Evolutionary conservation across 805 yeast species (phyloP), one percentile per base, ranked within the genome.

Genomic region (Kluyveromyces wickerhamii): DNA sequence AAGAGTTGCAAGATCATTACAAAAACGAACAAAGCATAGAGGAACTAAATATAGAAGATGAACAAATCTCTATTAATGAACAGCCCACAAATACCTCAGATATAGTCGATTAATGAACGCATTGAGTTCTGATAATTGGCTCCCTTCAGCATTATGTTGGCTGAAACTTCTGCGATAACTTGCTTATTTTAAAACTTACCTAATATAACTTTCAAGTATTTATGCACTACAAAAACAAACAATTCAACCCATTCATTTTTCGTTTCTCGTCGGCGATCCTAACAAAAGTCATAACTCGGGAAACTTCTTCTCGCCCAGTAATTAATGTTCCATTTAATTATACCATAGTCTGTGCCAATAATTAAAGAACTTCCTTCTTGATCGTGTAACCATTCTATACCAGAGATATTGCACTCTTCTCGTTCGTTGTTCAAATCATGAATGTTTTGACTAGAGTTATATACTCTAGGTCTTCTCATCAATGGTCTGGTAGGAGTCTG

Each of bases 271-370:
- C n/a, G n/a, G n/a, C n/a, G n/a, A 16, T 11, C 21, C 57, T 47
- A 70, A 36, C 67, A 62, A 33, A 67, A 58, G 37, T 65, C 69
- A 44, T 63, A 73, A 36, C 77, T 66, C 2, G 81, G 78, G 43
- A 73, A 73, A 37, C 79, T 71, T 38, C 80, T 61, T 48, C 84
- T 63, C 20, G 73, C 71, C 70, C 77, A 70, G 11, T 73, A 67
- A 46, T 80, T 81, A 30, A 83, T 69, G 27, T 71, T 73, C 87
- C 89, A 83, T 43, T 68, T 65, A 29, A 77, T 65, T 14, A 84
- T 61, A 1, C 94, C 94, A 28, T 71, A 73, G 39, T 74, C 78
- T 34, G 76, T 68, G 1, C 84, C 88, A 22, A 80, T 71, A 5
- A 74, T 61, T 24, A 80, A 52, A 23, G 68, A 64, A 13, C 74